These are phyloP conservation scores for Starmera quercuum DNA, from an alignment of 805 yeast species.

Conservation along the genomic window DNA sequence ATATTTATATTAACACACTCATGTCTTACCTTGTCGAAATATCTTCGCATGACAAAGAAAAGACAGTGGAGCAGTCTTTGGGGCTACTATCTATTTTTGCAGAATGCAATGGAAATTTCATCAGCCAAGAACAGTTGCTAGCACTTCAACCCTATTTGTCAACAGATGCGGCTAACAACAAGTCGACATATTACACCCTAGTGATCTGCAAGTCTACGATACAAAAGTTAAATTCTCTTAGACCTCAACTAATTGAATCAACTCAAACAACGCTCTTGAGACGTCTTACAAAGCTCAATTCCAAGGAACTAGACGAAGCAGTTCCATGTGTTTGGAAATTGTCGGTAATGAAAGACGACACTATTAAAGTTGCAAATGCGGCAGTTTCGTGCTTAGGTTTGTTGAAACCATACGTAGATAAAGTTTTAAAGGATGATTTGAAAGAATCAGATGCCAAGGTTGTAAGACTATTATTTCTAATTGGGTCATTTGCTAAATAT, in stretches of 20 bases:
- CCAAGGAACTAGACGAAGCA: slow-evolving; percentile 61
- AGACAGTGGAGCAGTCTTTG: slow-evolving; percentile 28
- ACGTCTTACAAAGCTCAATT: slow-evolving; percentile 51
- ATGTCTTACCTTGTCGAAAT: slow-evolving; percentile 29
- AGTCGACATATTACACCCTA: slow-evolving; percentile 38
- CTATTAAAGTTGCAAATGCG: slow-evolving; percentile 48
- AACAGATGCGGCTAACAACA: slow-evolving; percentile 35
- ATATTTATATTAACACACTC: slow-evolving; percentile 25
- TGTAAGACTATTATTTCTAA: slow-evolving; percentile 48
- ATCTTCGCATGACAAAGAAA: slow-evolving; percentile 18
- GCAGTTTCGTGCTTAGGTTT: slow-evolving; percentile 52
- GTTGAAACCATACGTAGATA: slow-evolving; percentile 37
- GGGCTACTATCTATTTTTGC: slow-evolving; percentile 51
- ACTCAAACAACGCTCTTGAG: slow-evolving; percentile 46
- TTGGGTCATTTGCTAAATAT: slow-evolving; percentile 66
- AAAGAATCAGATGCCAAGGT: slow-evolving; percentile 35
- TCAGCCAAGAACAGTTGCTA: slow-evolving; percentile 59
- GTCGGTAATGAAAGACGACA: slow-evolving; percentile 37
- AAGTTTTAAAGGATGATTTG: slow-evolving; percentile 18
- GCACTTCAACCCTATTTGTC: slow-evolving; percentile 59
- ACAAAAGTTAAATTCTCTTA: slow-evolving; percentile 34
- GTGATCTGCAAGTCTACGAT: slow-evolving; percentile 46
- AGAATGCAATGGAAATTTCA: slow-evolving; percentile 41
- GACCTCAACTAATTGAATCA: slow-evolving; percentile 40
- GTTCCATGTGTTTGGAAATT: slow-evolving; percentile 62